Evolutionary conservation across 108 stramenopile species (phyloP).

Genomic region (Discostella pseudostelligera): DNA sequence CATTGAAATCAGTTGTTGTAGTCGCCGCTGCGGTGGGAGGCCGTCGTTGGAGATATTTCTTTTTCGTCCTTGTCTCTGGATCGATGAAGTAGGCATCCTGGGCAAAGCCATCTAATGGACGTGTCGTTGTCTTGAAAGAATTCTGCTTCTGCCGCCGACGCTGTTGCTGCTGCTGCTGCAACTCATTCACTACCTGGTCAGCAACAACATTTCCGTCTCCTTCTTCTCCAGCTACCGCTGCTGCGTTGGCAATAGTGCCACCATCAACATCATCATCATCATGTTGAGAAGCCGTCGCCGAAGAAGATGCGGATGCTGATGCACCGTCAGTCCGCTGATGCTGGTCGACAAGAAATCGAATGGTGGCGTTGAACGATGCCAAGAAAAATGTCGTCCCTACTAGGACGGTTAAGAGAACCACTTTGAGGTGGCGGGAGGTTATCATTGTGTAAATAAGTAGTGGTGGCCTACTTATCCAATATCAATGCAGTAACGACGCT

Average conservation of each 20-base stretch:
- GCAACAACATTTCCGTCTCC: no score
- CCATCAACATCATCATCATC: no score
- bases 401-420: constrained; percentile 1
- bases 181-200: no score
- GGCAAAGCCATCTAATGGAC: constrained; percentile 27
- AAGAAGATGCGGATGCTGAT: neutral
- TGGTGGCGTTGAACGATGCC: constrained; percentile 8
- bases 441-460: constrained; percentile 4
- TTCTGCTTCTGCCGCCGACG: no score
- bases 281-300: no score
- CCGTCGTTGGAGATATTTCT: neutral
- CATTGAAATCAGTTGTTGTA: neutral
- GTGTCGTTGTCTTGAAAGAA: constrained; percentile 2
- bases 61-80: neutral
- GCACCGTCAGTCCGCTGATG: neutral
- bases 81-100: neutral
- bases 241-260: no score
- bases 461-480: no score
- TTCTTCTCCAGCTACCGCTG: no score
- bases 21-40: neutral
- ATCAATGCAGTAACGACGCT: no score
- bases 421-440: constrained; percentile 2
- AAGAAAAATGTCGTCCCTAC: constrained; percentile 5
- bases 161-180: no score
- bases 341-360: constrained; percentile 11